Evolutionary conservation across 108 stramenopile genomes (phyloP), one percentile per base, ranked within the genome.

Genomic region (Skeletonema menzelii): DNA sequence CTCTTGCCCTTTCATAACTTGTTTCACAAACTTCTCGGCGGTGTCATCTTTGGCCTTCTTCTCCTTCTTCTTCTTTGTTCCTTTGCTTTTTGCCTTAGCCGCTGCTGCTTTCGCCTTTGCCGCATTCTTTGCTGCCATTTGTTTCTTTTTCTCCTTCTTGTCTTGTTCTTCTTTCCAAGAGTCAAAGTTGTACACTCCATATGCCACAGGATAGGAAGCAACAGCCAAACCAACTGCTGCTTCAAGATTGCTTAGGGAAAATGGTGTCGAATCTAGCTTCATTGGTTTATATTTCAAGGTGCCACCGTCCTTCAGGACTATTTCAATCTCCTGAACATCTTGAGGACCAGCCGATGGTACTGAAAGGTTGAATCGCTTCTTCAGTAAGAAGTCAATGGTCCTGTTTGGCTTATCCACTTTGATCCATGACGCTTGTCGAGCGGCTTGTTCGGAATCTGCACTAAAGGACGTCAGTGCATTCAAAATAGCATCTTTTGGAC

Each of bases 401-500:
- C 57, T 42, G n/a, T 73, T 73, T n/a, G 56, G 72, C 13, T 53
- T 24, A 38, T 77, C 76, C 40, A 79, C 73, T 42, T 79, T 79
- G 42, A 79, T 15, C 77, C 77, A 79, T 55, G 72, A 73, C n/a
- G 72, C 64, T 22, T 53, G 49, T 65, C 73, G 77, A 4, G 27
- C 66, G 3, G 27, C 66, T 37, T 73, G 65, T 2, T 72, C 71
- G 19, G 66, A 56, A 8, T 72, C 72, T 15, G 37, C 38, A 8
- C 40, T 27, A 53, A 68, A 72, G 14, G 77, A 73, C 27, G 73
- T 68, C 20, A 79, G 65, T 7, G 77, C 77, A 27, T 59, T 65
- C 15, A 79, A 59, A 66, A 79, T 73, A 34, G 77, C 77, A 68
- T 79, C 77, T 59, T 55, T 73, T 49, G 75, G 60, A 10, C 55